Base-by-base conservation (phyloP, 768 basidiomycete genomes). In the Kwoniella sp. region DNA sequence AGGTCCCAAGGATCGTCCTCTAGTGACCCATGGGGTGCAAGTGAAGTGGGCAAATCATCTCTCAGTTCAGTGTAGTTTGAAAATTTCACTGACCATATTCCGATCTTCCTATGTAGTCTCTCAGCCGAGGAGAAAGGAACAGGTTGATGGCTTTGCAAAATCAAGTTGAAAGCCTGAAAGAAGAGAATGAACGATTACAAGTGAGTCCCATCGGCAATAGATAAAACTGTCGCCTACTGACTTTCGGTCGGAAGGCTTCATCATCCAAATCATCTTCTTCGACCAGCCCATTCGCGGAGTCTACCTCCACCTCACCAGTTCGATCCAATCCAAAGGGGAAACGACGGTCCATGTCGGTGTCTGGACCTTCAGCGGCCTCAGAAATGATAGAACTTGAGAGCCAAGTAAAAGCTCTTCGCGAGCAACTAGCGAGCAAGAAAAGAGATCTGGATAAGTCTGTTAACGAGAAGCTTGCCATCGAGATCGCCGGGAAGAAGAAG, bases 401-500 rank as follows among this genome's bases (percentile, higher is more conserved):
- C 10, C 70, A 78, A 29, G 51, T 78, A 26, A 70, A 74, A 13
- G 65, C 60, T 12, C 58, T 80, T 24, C 65, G 67, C 47, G 49
- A 52, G 7, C 72, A 72, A 58, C 65, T 80, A 1, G 61, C 63
- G 1, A 55, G 44, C 8, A 64, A 70, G 10, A 71, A 72, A 48
- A 46, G 65, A 13, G 71, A 73, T 21, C 55, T 69, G 15, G 64
- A 77, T 60, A 78, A 79, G 54, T 68, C 74, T 21, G 74, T 75
- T 24, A 80, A 80, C 64, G 75, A 76, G 51, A 76, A 77, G 53
- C 61, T 80, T 51, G 74, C 77, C 1, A 21, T 71, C 0, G 77
- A 80, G 61, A 58, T 71, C 3, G 46, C 67, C 1, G 48, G 66
- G 13, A 69, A 70, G 56, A 70, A 70, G 27, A 70, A 74, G 29